phyloP scores from a whole-genome alignment of 768 basidiomycete genomes.

The Naganishia onofrii region DNA sequence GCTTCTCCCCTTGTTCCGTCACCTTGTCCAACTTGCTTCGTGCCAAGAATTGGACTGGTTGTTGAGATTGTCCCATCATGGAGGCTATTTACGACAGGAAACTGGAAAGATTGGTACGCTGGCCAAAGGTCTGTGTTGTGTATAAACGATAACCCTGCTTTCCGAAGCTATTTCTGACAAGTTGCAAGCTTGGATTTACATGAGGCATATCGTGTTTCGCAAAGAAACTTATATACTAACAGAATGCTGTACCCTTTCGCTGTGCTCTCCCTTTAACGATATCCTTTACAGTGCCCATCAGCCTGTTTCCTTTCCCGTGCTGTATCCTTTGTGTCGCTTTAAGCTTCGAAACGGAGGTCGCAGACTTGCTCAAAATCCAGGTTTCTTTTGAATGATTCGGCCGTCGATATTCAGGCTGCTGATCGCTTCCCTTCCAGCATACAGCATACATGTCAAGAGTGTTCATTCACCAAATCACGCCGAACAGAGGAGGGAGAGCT shows the following conservation, averaged over 20 bases:
- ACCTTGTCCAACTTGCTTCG: conserved; percentile 3
- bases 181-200: background rate
- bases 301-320: background rate
- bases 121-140: no score
- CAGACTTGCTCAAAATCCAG: no score
- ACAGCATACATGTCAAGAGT: no score
- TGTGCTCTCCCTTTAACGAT: background rate
- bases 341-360: background rate
- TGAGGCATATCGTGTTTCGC: background rate
- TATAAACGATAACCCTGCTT: background rate
- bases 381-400: no score
- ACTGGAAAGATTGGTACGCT: no score
- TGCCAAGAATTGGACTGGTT: background rate
- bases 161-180: background rate
- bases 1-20: background rate
- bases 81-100: background rate
- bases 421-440: no score
- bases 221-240: background rate
- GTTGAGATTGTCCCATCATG: background rate
- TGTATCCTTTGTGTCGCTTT: background rate
- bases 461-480: no score
- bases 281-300: background rate
- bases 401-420: no score
- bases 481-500: no score
- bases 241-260: background rate